phyloP scores from a whole-genome alignment of 495 filamentous ascomycete genomes.

The Lophiotrema nucula region DNA sequence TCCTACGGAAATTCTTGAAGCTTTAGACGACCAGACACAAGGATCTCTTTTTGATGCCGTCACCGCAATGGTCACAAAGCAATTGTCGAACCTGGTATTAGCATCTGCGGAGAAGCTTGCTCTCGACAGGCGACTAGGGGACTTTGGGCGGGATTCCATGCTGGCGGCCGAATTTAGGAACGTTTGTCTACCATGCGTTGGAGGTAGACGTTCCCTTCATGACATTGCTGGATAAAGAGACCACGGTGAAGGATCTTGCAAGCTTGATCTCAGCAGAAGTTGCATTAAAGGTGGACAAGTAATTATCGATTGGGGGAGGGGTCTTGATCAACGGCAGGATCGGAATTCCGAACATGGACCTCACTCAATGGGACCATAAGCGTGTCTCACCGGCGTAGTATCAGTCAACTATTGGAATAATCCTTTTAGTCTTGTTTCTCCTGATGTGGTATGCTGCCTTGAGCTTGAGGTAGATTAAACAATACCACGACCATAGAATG shows the following conservation, averaged over 20 bases:
- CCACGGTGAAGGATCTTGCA: neutral
- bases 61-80: neutral
- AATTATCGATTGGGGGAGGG: no score
- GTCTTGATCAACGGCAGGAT: no score
- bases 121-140: neutral
- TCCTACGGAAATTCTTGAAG: neutral
- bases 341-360: no score
- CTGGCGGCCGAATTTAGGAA: neutral
- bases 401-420: no score
- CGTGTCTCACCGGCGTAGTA: no score
- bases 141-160: neutral
- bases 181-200: neutral
- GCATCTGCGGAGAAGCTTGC: neutral
- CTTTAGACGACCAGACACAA: neutral
- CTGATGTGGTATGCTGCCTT: no score
- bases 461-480: no score
- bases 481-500: no score
- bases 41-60: neutral
- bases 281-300: neutral
- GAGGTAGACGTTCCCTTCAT: neutral
- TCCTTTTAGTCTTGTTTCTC: no score
- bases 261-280: neutral
- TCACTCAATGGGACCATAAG: no score
- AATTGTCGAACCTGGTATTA: neutral
- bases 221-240: neutral